A percentile compares a stretch with the other conserved stretches of the same genome.
phyloP scores from a whole-genome alignment of 176 grass and related monocot species.

The Avena sativa region DNA sequence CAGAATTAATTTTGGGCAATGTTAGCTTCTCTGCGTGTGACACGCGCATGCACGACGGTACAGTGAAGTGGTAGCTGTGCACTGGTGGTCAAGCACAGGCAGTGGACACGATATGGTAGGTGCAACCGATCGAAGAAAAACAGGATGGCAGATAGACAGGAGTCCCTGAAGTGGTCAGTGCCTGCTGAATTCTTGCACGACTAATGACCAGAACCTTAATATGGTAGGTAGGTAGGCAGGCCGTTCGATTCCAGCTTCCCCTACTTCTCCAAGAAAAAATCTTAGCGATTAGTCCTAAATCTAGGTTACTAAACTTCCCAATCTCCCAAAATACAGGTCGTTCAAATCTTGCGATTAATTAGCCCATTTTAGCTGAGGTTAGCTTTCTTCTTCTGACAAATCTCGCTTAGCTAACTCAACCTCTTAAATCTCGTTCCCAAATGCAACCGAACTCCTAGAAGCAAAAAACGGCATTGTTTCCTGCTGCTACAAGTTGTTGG shows the following conservation, averaged over 20 bases:
- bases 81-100: neutral
- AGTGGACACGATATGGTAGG: slow-evolving; percentile 26
- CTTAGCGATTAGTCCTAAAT: neutral
- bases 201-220: neutral
- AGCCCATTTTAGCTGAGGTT: neutral
- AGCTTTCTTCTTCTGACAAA: too few species aligned
- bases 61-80: neutral
- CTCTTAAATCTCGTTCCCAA: neutral
- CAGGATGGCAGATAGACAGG: slow-evolving; percentile 5
- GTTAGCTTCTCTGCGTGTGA: neutral
- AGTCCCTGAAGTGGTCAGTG: slow-evolving; percentile 1
- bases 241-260: neutral
- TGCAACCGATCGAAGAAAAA: slow-evolving; percentile 30
- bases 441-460: neutral
- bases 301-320: too few species aligned
- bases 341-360: neutral
- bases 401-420: neutral
- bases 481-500: neutral
- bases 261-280: neutral
- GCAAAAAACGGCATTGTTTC: neutral
- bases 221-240: neutral
- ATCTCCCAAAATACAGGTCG: too few species aligned
- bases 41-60: too few species aligned
- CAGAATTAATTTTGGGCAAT: too few species aligned
- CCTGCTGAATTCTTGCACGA: slow-evolving; percentile 10